These are phyloP conservation scores for Phytophthora brassicae DNA, from an alignment of 352 stramenopile genomes.

Conservation along the genomic window DNA sequence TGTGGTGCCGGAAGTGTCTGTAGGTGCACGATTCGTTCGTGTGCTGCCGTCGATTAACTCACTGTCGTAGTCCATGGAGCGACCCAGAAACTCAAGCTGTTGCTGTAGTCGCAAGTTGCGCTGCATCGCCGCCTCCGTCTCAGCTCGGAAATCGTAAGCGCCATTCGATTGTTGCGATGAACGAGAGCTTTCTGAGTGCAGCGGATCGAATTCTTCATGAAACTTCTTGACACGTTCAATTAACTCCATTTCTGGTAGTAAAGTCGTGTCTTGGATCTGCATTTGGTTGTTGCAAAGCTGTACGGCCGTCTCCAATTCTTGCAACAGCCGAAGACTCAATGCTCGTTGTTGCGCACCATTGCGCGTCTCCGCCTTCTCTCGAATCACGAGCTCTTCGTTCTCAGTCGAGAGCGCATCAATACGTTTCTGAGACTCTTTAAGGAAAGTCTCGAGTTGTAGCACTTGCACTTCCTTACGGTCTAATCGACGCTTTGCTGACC, in stretches of 20 bases:
- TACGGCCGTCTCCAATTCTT: conserved; percentile 75
- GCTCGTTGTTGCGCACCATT: conserved; percentile 58
- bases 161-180: conserved; percentile 6
- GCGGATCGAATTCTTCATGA: conserved; percentile 45
- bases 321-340: conserved; percentile 62
- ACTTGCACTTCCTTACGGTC: conserved; percentile 77
- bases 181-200: conserved; percentile 25
- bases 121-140: conserved; percentile 58
- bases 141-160: conserved; percentile 52
- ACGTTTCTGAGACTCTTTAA: conserved; percentile 79
- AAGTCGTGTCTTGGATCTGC: conserved; percentile 47
- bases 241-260: conserved; percentile 71
- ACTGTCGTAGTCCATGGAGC: conserved; percentile 53
- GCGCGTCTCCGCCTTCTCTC: conserved; percentile 65
- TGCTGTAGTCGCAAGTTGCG: conserved; percentile 66
- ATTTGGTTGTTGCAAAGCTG: conserved; percentile 67
- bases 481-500: conserved; percentile 54
- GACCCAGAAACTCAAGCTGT: conserved; percentile 63
- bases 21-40: conserved; percentile 38
- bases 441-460: conserved; percentile 72
- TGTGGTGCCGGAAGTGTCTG: conserved; percentile 46
- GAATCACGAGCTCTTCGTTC: conserved; percentile 64
- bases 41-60: conserved; percentile 10
- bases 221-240: conserved; percentile 76
- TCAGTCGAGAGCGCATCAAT: conserved; percentile 65